Conservation (phyloP, 176 grass and related monocot species). For the Themeda triandra region DNA sequence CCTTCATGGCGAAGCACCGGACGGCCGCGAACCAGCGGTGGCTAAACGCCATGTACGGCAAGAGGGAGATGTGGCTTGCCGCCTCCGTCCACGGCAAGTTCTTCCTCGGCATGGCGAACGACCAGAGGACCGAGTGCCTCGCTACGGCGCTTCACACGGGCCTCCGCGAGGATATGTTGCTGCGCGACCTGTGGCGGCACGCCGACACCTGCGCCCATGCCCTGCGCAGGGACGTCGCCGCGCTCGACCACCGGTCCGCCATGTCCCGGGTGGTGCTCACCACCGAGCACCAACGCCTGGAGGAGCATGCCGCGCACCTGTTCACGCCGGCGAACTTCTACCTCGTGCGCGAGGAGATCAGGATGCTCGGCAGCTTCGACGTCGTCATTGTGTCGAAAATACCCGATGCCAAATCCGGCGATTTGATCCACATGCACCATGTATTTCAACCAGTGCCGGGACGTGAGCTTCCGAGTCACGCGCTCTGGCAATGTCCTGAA, state of each 20-base stretch:
- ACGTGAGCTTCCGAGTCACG: background rate
- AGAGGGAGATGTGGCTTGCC: background rate
- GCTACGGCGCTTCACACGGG: background rate
- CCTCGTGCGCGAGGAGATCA: slow-evolving; percentile 8
- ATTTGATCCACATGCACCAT: background rate
- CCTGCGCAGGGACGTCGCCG: background rate
- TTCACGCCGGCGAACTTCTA: slow-evolving; percentile 22
- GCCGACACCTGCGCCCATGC: background rate
- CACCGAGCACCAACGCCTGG: background rate
- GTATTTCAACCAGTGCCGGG: background rate
- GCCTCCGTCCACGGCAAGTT: slow-evolving; percentile 8
- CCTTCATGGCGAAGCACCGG: background rate
- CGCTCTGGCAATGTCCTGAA: background rate
- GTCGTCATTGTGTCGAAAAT: background rate
- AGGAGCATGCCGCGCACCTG: background rate
- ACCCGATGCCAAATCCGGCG: rapidly evolving
- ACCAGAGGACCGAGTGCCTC: slow-evolving; percentile 20
- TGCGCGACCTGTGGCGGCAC: background rate
- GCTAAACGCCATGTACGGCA: background rate
- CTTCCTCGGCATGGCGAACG: background rate
- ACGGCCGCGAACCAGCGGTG: background rate
- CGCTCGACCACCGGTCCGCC: background rate
- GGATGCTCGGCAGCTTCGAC: background rate
- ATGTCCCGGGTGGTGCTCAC: background rate
- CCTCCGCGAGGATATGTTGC: background rate